A percentile compares a stretch with the other conserved stretches of the same genome.
Conservation (phyloP, 257 asterid species). For the Haberlea rhodopensis region DNA sequence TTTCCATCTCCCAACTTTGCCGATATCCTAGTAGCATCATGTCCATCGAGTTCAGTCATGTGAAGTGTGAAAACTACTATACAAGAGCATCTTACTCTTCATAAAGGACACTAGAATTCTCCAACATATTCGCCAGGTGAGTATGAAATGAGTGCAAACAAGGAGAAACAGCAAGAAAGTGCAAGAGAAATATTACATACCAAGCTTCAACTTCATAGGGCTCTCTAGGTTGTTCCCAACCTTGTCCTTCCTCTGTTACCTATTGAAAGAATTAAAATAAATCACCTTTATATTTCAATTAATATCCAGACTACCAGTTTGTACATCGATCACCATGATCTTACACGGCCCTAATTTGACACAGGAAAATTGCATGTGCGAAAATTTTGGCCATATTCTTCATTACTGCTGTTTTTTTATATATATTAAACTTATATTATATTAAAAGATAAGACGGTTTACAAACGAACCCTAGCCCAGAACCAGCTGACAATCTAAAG, state of each 20-base stretch:
- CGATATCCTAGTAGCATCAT: slow-evolving; percentile 58
- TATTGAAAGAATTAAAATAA: slow-evolving; percentile 36
- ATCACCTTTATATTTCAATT: slow-evolving; percentile 4
- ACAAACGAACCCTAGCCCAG: no score
- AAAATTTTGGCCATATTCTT: not conserved
- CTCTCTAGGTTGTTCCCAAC: slow-evolving; percentile 98
- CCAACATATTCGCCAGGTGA: no score
- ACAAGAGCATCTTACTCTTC: not conserved
- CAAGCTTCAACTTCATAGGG: slow-evolving; percentile 92
- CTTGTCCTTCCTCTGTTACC: slow-evolving; percentile 84
- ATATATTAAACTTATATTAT: no score
- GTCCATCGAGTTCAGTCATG: slow-evolving; percentile 1
- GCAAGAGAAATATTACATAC: slow-evolving; percentile 40
- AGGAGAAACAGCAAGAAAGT: slow-evolving; percentile 22
- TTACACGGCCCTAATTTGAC: slow-evolving; percentile 8
- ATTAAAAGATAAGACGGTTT: no score
- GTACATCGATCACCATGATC: not conserved
- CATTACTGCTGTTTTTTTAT: no score
- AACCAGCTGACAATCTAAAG: no score
- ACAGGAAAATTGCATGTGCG: not conserved
- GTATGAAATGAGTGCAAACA: slow-evolving; percentile 18
- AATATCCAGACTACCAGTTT: not conserved
- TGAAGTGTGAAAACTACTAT: not conserved
- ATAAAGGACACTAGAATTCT: not conserved
- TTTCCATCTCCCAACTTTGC: slow-evolving; percentile 80